Conservation (phyloP, 306 rosid genomes). For the Sicyos edulis region DNA sequence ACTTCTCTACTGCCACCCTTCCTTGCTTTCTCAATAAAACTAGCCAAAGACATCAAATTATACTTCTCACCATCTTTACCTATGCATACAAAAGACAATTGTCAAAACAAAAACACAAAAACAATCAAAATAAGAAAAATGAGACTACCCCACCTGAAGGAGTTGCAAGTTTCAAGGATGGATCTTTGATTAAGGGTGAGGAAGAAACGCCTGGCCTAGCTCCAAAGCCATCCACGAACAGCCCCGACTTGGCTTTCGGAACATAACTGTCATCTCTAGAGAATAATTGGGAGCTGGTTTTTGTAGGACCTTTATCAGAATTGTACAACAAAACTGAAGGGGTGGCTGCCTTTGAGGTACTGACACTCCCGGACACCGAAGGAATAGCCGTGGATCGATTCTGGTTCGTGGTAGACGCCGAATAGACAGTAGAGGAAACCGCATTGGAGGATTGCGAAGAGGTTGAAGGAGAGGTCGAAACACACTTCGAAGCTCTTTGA, state of each 20-base stretch:
- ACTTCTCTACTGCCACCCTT: constrained; percentile 63
- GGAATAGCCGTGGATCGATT: constrained; percentile 25
- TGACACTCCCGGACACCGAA: constrained; percentile 28
- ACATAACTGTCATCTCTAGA: constrained; percentile 70
- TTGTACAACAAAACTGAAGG: constrained; percentile 28
- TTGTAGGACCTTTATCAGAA: constrained; percentile 30
- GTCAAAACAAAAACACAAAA: neutral
- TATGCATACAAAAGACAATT: constrained; percentile 29
- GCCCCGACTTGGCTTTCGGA: constrained; percentile 39
- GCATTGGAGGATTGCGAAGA: constrained; percentile 13
- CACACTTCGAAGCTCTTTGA: constrained; percentile 75
- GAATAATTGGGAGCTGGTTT: constrained; percentile 31
- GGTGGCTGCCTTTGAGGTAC: constrained; percentile 26
- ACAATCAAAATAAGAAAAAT: neutral
- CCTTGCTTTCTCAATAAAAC: constrained; percentile 73
- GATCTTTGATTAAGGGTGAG: constrained; percentile 46
- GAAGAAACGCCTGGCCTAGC: constrained; percentile 40
- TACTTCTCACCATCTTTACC: constrained; percentile 76
- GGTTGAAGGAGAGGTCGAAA: constrained; percentile 33
- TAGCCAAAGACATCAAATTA: constrained; percentile 66
- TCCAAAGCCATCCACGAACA: constrained; percentile 45
- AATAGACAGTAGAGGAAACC: constrained; percentile 22
- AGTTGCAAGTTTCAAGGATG: constrained; percentile 44
- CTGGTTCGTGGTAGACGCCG: constrained; percentile 15
- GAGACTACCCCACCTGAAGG: constrained; percentile 35